Conservation (phyloP, 768 basidiomycete genomes). For the Boletus edulis region DNA sequence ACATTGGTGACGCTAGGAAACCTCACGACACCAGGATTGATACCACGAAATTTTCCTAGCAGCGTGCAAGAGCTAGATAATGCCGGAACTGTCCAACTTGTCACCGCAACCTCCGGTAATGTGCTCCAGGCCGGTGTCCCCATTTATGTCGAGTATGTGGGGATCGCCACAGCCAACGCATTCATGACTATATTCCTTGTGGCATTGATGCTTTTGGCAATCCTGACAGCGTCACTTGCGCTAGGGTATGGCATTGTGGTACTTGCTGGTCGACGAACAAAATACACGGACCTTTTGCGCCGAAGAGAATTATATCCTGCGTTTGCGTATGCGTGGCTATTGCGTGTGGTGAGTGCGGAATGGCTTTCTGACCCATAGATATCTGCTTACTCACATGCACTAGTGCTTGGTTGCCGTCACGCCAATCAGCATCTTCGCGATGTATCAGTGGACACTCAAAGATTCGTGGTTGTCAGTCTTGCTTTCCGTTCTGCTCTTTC, state of each 20-base stretch:
- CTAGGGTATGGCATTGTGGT: conserved; percentile 49
- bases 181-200: conserved; percentile 88
- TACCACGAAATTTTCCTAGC: conserved; percentile 8
- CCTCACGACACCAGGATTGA: conserved; percentile 3
- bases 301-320: conserved; percentile 37
- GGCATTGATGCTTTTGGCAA: conserved; percentile 63
- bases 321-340: conserved; percentile 57
- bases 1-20: conserved; percentile 11
- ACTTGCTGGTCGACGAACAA: conserved; percentile 20
- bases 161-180: conserved; percentile 82
- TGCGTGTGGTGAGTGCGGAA: conserved; percentile 59
- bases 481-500: conserved; percentile 68
- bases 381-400: background rate
- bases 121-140: conserved; percentile 79
- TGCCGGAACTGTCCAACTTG: conserved; percentile 52
- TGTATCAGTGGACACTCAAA: conserved; percentile 89
- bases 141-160: conserved; percentile 72
- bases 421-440: conserved; percentile 73
- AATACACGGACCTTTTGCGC: conserved; percentile 15
- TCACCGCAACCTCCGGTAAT: conserved; percentile 61
- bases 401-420: conserved; percentile 62
- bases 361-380: background rate
- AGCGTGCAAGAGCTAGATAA: conserved; percentile 26
- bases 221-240: conserved; percentile 50
- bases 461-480: conserved; percentile 88